A percentile compares a stretch with the other conserved stretches of the same genome.
Conservation (phyloP, 495 filamentous ascomycete species). For the Penicillium salamii region DNA sequence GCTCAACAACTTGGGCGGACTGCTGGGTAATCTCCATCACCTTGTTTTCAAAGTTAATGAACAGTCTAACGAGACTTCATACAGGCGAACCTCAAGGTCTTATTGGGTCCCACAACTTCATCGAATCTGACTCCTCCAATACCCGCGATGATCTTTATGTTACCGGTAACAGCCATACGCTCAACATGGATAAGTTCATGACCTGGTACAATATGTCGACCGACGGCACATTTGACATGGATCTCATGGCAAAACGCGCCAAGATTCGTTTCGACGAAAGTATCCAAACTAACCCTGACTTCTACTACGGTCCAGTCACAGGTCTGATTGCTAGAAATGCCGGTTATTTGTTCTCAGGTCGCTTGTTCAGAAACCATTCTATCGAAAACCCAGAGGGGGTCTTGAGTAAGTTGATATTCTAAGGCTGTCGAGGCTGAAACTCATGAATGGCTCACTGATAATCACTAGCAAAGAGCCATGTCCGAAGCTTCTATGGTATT, state of each 20-base stretch:
- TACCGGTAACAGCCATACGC: slow-evolving; percentile 37
- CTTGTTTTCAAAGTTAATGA: not conserved
- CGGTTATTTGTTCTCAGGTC: slow-evolving; percentile 42
- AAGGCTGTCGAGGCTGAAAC: too few species aligned
- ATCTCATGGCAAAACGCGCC: slow-evolving; percentile 34
- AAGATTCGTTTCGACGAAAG: slow-evolving; percentile 44
- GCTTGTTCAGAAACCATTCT: slow-evolving; percentile 48
- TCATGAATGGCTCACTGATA: slow-evolving; percentile 12
- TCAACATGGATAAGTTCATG: slow-evolving; percentile 45
- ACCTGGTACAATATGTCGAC: slow-evolving; percentile 34
- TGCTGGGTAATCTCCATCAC: slow-evolving; percentile 19
- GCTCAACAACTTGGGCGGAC: slow-evolving; percentile 24
- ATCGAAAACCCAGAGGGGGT: slow-evolving; percentile 42
- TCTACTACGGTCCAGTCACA: slow-evolving; percentile 51
- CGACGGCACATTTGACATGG: slow-evolving; percentile 36
- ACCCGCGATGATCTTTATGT: slow-evolving; percentile 52
- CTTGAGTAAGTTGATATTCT: slow-evolving; percentile 25
- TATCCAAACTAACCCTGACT: slow-evolving; percentile 49
- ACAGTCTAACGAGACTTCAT: not conserved
- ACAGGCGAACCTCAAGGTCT: slow-evolving; percentile 43
- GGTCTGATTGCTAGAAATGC: slow-evolving; percentile 47
- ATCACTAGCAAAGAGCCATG: slow-evolving; percentile 29
- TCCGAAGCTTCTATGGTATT: slow-evolving; percentile 50
- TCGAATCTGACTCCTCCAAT: slow-evolving; percentile 55
- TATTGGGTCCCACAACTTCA: slow-evolving; percentile 53